Percentiles rank a stretch among this genome's conserved stretches.
Evolutionary conservation across 805 yeast species (phyloP).

Genomic region (Saturnispora diversa): DNA sequence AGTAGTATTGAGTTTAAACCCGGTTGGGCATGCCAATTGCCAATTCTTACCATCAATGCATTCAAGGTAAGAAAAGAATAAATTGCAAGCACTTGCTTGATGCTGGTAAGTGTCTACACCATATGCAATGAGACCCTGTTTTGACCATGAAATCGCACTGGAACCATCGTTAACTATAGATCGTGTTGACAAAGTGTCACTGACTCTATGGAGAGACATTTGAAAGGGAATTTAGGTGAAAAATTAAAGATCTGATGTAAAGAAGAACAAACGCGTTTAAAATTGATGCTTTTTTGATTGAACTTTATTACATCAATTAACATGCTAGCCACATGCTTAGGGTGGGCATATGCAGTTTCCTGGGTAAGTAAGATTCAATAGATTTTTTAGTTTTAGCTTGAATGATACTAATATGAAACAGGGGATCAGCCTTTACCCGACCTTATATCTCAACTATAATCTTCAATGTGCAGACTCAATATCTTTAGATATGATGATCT

Average conservation of each 20-base stretch:
- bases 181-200: slow-evolving; percentile 22
- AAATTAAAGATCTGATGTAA: too few relatives aligned
- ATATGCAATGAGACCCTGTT: slow-evolving; percentile 77
- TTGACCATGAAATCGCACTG: slow-evolving; percentile 58
- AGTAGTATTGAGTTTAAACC: slow-evolving; percentile 17
- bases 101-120: slow-evolving; percentile 13
- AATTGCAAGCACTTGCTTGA: slow-evolving; percentile 30
- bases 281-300: too few relatives aligned
- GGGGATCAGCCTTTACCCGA: slow-evolving; percentile 46
- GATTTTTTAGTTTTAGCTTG: background rate
- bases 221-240: too few relatives aligned
- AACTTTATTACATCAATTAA: too few relatives aligned
- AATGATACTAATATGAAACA: slow-evolving; percentile 10
- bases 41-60: slow-evolving; percentile 69
- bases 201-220: slow-evolving; percentile 9
- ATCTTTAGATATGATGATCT: slow-evolving; percentile 39
- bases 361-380: slow-evolving; percentile 26
- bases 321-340: slow-evolving; percentile 13
- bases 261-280: background rate
- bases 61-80: slow-evolving; percentile 60
- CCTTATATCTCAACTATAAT: slow-evolving; percentile 34
- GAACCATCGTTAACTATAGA: slow-evolving; percentile 7
- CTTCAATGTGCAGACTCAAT: slow-evolving; percentile 40
- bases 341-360: slow-evolving; percentile 25
- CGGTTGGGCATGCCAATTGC: slow-evolving; percentile 60